Evolutionary conservation across 306 rosid genomes (phyloP).

Genomic region (Betula pendula): DNA sequence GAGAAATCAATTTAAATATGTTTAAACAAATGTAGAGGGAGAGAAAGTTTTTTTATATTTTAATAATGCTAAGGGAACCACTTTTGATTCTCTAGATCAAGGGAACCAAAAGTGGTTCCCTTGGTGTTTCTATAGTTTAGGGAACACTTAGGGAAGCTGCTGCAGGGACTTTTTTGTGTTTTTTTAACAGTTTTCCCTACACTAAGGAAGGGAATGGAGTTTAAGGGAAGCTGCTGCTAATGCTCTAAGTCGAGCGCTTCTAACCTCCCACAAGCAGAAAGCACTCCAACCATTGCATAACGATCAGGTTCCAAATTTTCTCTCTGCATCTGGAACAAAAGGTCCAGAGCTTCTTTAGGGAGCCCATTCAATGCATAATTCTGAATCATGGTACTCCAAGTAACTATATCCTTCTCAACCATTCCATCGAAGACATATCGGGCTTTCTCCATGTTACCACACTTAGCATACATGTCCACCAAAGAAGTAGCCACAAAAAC

Average conservation of each 20-base stretch:
- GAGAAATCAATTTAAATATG: too few species aligned
- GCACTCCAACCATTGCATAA: constrained; percentile 25
- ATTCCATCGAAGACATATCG: constrained; percentile 17
- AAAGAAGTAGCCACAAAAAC: constrained; percentile 29
- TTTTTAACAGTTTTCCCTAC: too few species aligned
- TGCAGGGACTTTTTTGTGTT: too few species aligned
- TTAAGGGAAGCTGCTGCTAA: too few species aligned
- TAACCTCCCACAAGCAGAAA: constrained; percentile 31
- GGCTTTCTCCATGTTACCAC: constrained; percentile 23
- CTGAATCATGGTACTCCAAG: constrained; percentile 45
- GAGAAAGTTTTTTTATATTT: too few species aligned
- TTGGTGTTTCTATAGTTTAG: too few species aligned
- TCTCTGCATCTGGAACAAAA: constrained; percentile 40
- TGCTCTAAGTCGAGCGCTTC: constrained; percentile 28
- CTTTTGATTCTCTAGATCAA: too few species aligned
- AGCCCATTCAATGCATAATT: constrained; percentile 36
- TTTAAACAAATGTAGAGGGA: too few species aligned
- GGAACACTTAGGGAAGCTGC: too few species aligned
- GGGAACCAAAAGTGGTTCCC: too few species aligned
- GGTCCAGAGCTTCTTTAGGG: constrained; percentile 34
- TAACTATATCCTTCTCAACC: constrained; percentile 17
- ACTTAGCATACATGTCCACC: constrained; percentile 34
- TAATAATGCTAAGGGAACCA: too few species aligned
- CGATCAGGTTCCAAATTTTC: constrained; percentile 21
- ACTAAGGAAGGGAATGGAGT: too few species aligned